Percentiles rank a stretch among this genome's conserved stretches.
These are phyloP conservation scores for Beauveria rudraprayagi DNA, from an alignment of 2,329 filamentous ascomycete species.

Conservation along the genomic window DNA sequence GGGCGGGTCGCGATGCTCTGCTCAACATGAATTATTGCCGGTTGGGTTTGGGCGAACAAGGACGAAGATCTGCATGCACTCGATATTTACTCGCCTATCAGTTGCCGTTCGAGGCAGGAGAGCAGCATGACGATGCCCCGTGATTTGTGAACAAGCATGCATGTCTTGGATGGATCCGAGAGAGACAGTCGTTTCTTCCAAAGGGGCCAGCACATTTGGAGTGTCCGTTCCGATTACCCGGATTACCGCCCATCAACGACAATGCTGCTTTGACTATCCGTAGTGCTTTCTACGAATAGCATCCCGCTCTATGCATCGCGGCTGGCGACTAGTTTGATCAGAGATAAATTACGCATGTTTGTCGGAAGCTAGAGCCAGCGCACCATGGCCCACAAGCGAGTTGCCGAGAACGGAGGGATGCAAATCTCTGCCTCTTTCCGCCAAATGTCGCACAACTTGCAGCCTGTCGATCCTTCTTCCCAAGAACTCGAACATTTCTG, in stretches of 20 bases:
- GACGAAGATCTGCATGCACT: background rate
- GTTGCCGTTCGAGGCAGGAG: background rate
- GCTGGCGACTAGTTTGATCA: background rate
- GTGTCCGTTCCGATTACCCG: background rate
- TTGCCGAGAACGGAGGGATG: background rate
- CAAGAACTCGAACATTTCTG: slow-evolving; percentile 1
- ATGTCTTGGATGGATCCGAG: background rate
- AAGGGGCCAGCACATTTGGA: background rate
- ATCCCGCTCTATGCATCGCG: background rate
- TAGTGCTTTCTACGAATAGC: background rate
- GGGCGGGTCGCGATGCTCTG: background rate
- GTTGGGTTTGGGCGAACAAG: background rate
- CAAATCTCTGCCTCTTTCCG: background rate
- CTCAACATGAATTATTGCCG: background rate
- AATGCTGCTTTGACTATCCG: background rate
- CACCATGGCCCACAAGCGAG: too few species aligned
- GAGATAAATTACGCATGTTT: background rate
- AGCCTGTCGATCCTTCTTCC: background rate
- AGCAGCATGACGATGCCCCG: background rate
- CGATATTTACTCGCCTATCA: background rate
- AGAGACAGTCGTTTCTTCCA: background rate
- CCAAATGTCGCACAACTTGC: background rate
- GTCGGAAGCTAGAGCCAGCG: background rate
- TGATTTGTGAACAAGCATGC: background rate
- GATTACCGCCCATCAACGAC: background rate